Evolutionary conservation across 75 land plant species (phyloP), one percentile per base, ranked within the genome.

Genomic region (Adiantum capillusveneris): DNA sequence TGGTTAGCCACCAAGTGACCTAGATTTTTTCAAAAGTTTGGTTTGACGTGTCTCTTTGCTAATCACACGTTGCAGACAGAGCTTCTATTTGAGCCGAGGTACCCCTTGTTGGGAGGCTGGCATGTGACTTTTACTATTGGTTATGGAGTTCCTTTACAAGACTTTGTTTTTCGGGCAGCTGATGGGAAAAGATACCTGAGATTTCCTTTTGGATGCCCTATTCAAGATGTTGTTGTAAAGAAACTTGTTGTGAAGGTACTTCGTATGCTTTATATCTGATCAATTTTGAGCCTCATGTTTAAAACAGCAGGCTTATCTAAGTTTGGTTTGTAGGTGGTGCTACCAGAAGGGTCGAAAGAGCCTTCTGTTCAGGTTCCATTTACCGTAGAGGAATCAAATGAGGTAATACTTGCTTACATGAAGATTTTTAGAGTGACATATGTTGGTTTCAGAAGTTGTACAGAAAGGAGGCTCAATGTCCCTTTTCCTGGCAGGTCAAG

Each of bases 51-150:
- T n/a, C n/a, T n/a, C n/a, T n/a, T n/a, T n/a, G n/a, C n/a, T n/a
- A n/a, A n/a, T n/a, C n/a, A n/a, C n/a, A n/a, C 5, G 17, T 21
- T 87, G 63, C 94, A 92, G 99, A 87, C 99, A 42, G 83, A 86
- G 62, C 75, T 95, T 46, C 80, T 74, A 69, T 78, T 95, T 70
- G 99, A 90, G 62, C 99, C 99, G 21, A 70, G 99, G 42, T 95
- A 78, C 64, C 99, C 99, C 2, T 73, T 95, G 66, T 82, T 95
- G 75, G 99, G 99, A 64, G 99, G 99, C 9, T 95, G 99, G 99
- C 81, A 74, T 64, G 86, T 90, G 56, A 62, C 80, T 25, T 95
- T 95, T 65, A 90, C 93, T 24, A 84, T 95, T 62, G 99, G 99
- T 48, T 95, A 90, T 69, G 73, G 97, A 26, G 64, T 95, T 53